Evolutionary conservation across 495 filamentous ascomycete genomes (phyloP).

Genomic region (Talaromyces nanjingensis): DNA sequence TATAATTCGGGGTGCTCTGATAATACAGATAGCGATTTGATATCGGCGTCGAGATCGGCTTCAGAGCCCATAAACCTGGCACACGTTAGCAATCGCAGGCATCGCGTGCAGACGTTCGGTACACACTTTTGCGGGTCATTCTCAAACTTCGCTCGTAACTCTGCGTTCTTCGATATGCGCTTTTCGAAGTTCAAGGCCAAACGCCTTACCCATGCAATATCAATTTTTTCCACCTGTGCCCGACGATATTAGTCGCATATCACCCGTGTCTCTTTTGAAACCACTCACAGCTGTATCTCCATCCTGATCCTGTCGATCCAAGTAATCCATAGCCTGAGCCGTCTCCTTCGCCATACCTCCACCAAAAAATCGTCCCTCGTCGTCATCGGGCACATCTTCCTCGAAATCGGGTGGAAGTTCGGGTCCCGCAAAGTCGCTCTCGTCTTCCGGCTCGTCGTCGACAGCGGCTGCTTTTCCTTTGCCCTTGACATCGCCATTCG

Average conservation of each 20-base stretch:
- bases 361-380: constrained; percentile 92
- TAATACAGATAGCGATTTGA: constrained; percentile 83
- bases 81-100: background rate
- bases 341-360: constrained; percentile 79
- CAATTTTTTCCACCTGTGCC: constrained; percentile 64
- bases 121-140: constrained; percentile 75
- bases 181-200: constrained; percentile 83
- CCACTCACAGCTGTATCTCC: constrained; percentile 36
- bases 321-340: constrained; percentile 81
- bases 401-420: constrained; percentile 60
- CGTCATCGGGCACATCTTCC: constrained; percentile 62
- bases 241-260: constrained; percentile 16
- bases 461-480: constrained; percentile 53
- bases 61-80: constrained; percentile 72
- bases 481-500: constrained; percentile 54
- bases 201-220: constrained; percentile 74
- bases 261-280: background rate
- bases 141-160: constrained; percentile 83
- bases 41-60: constrained; percentile 84
- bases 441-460: constrained; percentile 53
- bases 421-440: constrained; percentile 63
- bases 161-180: constrained; percentile 86
- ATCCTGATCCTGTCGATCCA: constrained; percentile 61
- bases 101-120: constrained; percentile 5
- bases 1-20: constrained; percentile 84